phyloP scores from a whole-genome alignment of 2,329 filamentous ascomycete species.

The Cercospora sp. region DNA sequence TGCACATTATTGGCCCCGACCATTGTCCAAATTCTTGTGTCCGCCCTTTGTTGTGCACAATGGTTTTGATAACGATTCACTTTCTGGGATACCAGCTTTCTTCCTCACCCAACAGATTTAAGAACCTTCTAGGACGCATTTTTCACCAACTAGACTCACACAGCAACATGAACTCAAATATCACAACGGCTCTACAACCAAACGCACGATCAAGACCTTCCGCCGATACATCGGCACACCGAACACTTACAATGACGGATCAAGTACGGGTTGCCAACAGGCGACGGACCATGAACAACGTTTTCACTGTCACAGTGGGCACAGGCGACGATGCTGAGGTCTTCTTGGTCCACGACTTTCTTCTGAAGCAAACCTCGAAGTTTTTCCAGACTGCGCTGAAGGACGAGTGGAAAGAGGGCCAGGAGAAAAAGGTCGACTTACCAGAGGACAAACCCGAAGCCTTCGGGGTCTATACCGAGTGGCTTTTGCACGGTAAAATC shows the following conservation, averaged over 20 bases:
- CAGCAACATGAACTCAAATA: neutral
- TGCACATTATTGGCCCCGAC: neutral
- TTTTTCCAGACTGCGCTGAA: conserved; percentile 17
- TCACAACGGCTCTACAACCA: neutral
- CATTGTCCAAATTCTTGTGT: neutral
- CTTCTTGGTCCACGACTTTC: conserved; percentile 13
- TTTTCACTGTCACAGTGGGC: conserved; percentile 14
- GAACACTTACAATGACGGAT: neutral
- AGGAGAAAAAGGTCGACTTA: conserved; percentile 6
- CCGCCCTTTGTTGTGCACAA: neutral
- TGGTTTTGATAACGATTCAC: neutral
- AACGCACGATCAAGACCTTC: neutral
- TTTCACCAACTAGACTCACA: neutral
- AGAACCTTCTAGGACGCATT: neutral
- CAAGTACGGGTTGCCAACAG: neutral
- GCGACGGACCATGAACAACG: conserved; percentile 10
- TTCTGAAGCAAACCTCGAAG: conserved; percentile 2
- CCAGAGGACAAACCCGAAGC: conserved; percentile 10
- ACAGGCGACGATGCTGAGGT: neutral
- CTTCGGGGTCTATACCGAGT: conserved; percentile 17
- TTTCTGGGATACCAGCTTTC: neutral
- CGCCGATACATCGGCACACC: neutral
- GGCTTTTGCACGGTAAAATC: conserved; percentile 10
- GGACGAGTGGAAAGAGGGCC: conserved; percentile 16
- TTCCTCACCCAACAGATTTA: neutral